phyloP scores from a whole-genome alignment of 192 early-diverging fungal genomes.

The Obelidium mucronatum region DNA sequence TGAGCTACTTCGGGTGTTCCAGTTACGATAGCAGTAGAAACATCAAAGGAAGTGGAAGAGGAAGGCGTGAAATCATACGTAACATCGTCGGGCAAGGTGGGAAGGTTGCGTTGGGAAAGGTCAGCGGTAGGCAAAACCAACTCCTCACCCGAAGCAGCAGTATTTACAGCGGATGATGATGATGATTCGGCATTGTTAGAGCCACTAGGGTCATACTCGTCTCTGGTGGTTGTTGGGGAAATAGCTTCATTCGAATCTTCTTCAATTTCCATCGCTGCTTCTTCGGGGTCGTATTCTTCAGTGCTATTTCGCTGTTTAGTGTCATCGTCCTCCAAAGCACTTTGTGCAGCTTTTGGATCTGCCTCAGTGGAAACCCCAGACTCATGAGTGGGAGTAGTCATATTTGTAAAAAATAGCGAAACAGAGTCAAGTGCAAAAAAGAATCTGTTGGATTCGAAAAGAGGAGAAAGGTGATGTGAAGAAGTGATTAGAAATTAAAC shows the following conservation, averaged over 20 bases:
- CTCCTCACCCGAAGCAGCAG: neutral
- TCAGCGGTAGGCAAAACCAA: neutral
- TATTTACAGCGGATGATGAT: neutral
- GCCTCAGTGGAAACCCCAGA: neutral
- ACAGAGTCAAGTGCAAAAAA: neutral
- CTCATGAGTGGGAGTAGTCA: neutral
- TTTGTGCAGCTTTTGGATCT: neutral
- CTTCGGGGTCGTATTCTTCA: constrained; percentile 27
- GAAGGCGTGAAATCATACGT: constrained; percentile 6
- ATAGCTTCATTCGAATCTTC: too few species aligned
- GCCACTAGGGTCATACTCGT: neutral
- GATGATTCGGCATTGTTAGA: neutral
- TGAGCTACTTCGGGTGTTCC: too few species aligned
- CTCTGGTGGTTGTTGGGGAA: neutral
- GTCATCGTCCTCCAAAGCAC: too few species aligned
- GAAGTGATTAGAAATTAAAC: neutral
- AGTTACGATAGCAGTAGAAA: neutral
- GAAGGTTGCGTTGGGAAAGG: neutral
- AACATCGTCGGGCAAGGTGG: constrained; percentile 11
- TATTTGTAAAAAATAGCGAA: neutral
- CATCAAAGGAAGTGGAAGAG: neutral
- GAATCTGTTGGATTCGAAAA: neutral
- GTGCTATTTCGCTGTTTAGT: too few species aligned
- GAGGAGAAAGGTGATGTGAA: neutral
- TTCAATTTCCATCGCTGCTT: constrained; percentile 21